Conservation (phyloP, 208 protist species). For the Polymyxa betae region DNA sequence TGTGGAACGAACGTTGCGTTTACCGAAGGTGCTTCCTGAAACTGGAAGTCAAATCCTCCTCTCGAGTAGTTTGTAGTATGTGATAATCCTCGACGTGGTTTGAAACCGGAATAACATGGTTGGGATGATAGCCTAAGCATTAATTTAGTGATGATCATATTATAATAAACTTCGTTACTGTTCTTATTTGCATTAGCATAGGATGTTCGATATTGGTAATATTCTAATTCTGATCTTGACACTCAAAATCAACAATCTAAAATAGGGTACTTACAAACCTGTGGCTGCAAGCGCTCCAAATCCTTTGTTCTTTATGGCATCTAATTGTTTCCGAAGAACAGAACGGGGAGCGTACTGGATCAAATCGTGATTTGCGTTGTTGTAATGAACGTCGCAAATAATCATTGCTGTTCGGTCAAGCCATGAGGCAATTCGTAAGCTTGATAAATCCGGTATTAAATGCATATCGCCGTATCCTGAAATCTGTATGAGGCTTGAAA, state of each 20-base stretch:
- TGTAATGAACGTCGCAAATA: constrained; percentile 46
- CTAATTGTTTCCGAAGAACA: constrained; percentile 6
- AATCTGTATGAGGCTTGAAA: not conserved
- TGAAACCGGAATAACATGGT: not conserved
- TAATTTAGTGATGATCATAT: not conserved
- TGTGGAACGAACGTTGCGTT: not conserved
- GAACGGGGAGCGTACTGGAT: constrained; percentile 49
- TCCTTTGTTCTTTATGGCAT: not conserved
- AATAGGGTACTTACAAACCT: not conserved
- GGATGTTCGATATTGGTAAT: constrained; percentile 33
- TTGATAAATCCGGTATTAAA: constrained; percentile 41
- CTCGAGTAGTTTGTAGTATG: constrained; percentile 35
- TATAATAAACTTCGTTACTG: not conserved
- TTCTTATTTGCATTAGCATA: constrained; percentile 6
- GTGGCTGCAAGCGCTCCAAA: constrained; percentile 13
- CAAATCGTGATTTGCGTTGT: constrained; percentile 23
- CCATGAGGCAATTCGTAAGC: constrained; percentile 14
- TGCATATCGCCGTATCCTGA: constrained; percentile 56
- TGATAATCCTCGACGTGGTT: constrained; percentile 58
- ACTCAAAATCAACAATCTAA: not conserved
- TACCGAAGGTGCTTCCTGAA: constrained; percentile 56
- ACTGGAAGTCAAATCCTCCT: constrained; percentile 43
- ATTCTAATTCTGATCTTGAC: constrained; percentile 12
- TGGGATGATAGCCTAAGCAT: not conserved
- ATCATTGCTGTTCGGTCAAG: not conserved